Percentiles rank a stretch among this genome's conserved stretches.
phyloP scores from a whole-genome alignment of 176 grass and related monocot genomes.

The Aegilops longissima region DNA sequence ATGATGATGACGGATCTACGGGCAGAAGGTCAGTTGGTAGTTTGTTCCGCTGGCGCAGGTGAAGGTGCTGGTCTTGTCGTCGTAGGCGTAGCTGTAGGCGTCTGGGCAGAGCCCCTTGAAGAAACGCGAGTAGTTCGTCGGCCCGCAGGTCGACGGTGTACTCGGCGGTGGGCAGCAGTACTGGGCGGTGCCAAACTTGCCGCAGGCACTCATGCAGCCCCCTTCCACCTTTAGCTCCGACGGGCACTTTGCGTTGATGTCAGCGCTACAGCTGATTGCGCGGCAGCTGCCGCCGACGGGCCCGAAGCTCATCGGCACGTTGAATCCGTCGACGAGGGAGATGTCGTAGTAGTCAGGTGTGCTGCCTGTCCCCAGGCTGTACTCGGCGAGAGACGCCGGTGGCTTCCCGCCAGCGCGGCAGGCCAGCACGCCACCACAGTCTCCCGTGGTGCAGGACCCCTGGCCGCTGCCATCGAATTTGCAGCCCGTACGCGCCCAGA shows the following conservation, averaged over 20 bases:
- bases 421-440: conserved; percentile 47
- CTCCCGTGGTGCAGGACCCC: conserved; percentile 48
- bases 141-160: conserved; percentile 7
- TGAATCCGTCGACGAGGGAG: conserved; percentile 70
- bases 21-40: neutral
- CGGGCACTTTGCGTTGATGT: conserved; percentile 50
- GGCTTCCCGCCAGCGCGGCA: conserved; percentile 36
- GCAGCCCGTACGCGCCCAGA: conserved; percentile 70
- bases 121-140: conserved; percentile 52
- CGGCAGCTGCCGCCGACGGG: conserved; percentile 13
- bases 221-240: conserved; percentile 43
- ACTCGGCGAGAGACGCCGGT: conserved; percentile 54
- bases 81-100: conserved; percentile 54
- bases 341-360: conserved; percentile 57
- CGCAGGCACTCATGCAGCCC: conserved; percentile 46
- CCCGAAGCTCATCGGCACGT: conserved; percentile 52
- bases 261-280: neutral
- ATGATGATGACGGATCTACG: neutral
- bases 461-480: conserved; percentile 43
- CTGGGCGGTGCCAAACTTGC: neutral
- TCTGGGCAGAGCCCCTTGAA: conserved; percentile 61
- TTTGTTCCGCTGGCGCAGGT: neutral
- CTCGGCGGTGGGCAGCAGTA: neutral
- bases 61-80: neutral
- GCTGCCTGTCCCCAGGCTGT: conserved; percentile 16